Percentiles rank a stretch among this genome's conserved stretches.
Conservation (phyloP, 768 basidiomycete genomes). For the Agaricus blazei region DNA sequence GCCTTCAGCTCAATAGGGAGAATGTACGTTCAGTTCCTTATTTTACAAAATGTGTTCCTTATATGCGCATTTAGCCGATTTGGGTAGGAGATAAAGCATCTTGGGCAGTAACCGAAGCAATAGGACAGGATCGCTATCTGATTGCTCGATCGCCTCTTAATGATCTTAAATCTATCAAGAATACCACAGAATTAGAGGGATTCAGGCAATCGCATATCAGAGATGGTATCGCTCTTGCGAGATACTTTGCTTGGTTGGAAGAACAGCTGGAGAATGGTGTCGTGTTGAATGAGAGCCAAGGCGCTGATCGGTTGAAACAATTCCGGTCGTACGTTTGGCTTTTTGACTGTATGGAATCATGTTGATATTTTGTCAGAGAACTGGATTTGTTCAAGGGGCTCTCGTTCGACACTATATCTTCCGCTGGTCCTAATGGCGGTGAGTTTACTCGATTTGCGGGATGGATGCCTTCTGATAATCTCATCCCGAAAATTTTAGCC, state of each 20-base stretch:
- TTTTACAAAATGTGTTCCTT: background rate
- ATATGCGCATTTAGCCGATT: constrained; percentile 45
- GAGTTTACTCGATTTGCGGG: constrained; percentile 15
- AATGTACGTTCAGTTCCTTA: constrained; percentile 19
- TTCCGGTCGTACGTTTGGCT: constrained; percentile 67
- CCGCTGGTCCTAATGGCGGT: constrained; percentile 91
- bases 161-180: constrained; percentile 79
- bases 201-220: constrained; percentile 87
- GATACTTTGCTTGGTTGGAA: constrained; percentile 96
- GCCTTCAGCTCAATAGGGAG: constrained; percentile 26
- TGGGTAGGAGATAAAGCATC: constrained; percentile 75
- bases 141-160: constrained; percentile 69
- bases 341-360: constrained; percentile 1
- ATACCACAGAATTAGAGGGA: constrained; percentile 76
- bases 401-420: constrained; percentile 91
- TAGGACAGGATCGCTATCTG: constrained; percentile 55
- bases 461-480: background rate
- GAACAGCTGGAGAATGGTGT: constrained; percentile 63
- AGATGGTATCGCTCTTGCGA: constrained; percentile 81
- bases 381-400: constrained; percentile 78
- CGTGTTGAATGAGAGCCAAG: constrained; percentile 73
- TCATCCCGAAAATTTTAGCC: constrained; percentile 35
- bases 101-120: constrained; percentile 74
- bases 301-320: constrained; percentile 70
- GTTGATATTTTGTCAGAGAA: constrained; percentile 42